Evolutionary conservation across 2,329 filamentous ascomycete genomes (phyloP).

Genomic region (Microdochium trichocladiopsis): DNA sequence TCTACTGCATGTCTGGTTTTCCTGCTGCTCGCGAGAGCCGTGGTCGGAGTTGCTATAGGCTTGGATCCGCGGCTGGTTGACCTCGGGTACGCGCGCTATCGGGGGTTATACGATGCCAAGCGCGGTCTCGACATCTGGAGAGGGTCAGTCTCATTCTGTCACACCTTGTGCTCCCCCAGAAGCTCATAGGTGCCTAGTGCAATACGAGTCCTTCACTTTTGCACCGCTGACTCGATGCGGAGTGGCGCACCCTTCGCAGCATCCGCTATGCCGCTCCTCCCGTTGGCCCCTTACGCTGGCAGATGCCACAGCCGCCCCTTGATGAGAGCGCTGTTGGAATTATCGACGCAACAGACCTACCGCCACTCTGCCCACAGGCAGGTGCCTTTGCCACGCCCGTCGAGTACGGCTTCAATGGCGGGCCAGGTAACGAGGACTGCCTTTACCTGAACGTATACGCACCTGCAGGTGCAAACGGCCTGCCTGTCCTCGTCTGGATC

Average conservation of each 20-base stretch:
- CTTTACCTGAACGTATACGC: slow-evolving; percentile 24
- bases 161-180: background rate
- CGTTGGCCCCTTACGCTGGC: slow-evolving; percentile 16
- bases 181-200: background rate
- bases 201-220: background rate
- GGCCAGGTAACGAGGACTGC: slow-evolving; percentile 15
- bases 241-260: slow-evolving; percentile 4
- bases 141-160: background rate
- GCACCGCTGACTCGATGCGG: background rate
- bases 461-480: slow-evolving; percentile 20
- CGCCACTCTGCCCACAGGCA: slow-evolving; percentile 18
- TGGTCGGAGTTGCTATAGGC: background rate
- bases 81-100: background rate
- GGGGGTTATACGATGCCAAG: background rate
- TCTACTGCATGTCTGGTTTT: background rate
- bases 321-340: slow-evolving; percentile 5
- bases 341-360: slow-evolving; percentile 15
- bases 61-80: background rate
- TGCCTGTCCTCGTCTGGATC: slow-evolving; percentile 32
- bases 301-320: slow-evolving; percentile 14
- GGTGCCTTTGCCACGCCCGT: slow-evolving; percentile 16
- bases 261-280: slow-evolving; percentile 20
- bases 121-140: background rate
- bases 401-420: slow-evolving; percentile 17
- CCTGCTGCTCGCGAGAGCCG: background rate